These are phyloP conservation scores for Verbascum thapsus DNA, from an alignment of 257 asterid genomes.

Conservation along the genomic window DNA sequence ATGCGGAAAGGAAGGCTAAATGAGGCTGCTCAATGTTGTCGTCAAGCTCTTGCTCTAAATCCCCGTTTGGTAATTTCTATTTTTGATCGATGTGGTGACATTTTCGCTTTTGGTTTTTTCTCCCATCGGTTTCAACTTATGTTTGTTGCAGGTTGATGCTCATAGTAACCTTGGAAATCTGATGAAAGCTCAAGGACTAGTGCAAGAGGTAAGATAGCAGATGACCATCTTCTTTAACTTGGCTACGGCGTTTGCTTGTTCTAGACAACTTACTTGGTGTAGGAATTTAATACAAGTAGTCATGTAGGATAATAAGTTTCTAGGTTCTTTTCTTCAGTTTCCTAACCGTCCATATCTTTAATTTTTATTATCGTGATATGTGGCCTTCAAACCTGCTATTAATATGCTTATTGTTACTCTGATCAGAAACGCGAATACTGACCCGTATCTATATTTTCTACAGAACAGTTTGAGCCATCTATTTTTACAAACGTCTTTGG, in stretches of 20 bases:
- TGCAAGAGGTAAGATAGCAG: slow-evolving; percentile 71
- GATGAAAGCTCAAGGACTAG: slow-evolving; percentile 97
- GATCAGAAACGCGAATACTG: slow-evolving; percentile 7
- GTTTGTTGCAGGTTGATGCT: slow-evolving; percentile 84
- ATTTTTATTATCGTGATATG: neutral
- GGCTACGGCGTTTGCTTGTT: slow-evolving; percentile 5
- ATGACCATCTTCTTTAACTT: slow-evolving; percentile 14
- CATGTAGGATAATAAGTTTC: slow-evolving; percentile 20
- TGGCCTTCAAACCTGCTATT: neutral
- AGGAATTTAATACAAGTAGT: neutral
- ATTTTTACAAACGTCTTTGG: slow-evolving; percentile 2
- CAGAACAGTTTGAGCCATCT: neutral
- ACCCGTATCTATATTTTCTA: neutral
- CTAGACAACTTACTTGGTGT: neutral
- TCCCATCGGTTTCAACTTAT: slow-evolving; percentile 20
- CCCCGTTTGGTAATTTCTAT: slow-evolving; percentile 68
- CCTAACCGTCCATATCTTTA: neutral
- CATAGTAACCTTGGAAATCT: slow-evolving; percentile 98
- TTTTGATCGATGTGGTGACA: slow-evolving; percentile 5
- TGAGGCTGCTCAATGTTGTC: slow-evolving; percentile 99
- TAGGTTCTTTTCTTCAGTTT: slow-evolving; percentile 10
- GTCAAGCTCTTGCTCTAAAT: slow-evolving; percentile 95
- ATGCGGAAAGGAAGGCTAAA: slow-evolving; percentile 90
- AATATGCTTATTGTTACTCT: neutral
- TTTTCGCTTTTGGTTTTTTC: slow-evolving; percentile 7